A percentile compares a stretch with the other conserved stretches of the same genome.
phyloP scores from a whole-genome alignment of 768 basidiomycete species.

The Floccularia luteovirens region DNA sequence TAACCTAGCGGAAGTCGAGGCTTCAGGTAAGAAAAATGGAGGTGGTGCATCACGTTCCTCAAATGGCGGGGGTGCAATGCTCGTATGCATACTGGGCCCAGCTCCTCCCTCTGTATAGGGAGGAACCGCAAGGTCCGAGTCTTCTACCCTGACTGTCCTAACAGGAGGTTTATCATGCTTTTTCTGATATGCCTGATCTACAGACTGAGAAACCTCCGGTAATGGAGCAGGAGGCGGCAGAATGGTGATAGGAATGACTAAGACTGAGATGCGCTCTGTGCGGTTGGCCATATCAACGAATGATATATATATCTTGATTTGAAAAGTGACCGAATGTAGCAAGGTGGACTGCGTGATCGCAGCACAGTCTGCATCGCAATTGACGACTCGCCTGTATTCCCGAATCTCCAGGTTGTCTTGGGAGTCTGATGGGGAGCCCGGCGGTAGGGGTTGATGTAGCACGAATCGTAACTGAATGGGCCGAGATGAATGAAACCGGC shows the following conservation, averaged over 20 bases:
- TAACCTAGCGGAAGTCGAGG: slow-evolving; percentile 50
- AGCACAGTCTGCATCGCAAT: slow-evolving; percentile 59
- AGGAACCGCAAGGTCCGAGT: slow-evolving; percentile 51
- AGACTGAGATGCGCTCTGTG: slow-evolving; percentile 57
- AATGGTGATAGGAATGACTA: slow-evolving; percentile 64
- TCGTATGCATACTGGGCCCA: slow-evolving; percentile 64
- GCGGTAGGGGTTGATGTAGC: slow-evolving; percentile 55
- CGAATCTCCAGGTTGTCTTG: slow-evolving; percentile 25
- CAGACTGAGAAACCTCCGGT: slow-evolving; percentile 64
- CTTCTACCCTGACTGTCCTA: slow-evolving; percentile 64
- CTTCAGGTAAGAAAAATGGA: slow-evolving; percentile 53
- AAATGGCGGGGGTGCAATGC: slow-evolving; percentile 73
- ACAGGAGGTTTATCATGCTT: slow-evolving; percentile 80
- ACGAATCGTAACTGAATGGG: slow-evolving; percentile 76
- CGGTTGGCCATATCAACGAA: slow-evolving; percentile 68
- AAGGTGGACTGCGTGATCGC: slow-evolving; percentile 78
- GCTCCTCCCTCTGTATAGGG: slow-evolving; percentile 66
- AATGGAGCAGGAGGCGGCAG: slow-evolving; percentile 74
- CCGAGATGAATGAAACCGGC: slow-evolving; percentile 76
- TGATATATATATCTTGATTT: slow-evolving; percentile 63
- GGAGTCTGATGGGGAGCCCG: slow-evolving; percentile 40
- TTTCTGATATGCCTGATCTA: slow-evolving; percentile 77
- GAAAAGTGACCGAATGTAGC: slow-evolving; percentile 77
- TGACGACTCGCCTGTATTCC: slow-evolving; percentile 37
- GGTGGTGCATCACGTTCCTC: slow-evolving; percentile 81